Base-by-base conservation (phyloP, 2,329 filamentous ascomycete genomes). In the Didymella segeticola region DNA sequence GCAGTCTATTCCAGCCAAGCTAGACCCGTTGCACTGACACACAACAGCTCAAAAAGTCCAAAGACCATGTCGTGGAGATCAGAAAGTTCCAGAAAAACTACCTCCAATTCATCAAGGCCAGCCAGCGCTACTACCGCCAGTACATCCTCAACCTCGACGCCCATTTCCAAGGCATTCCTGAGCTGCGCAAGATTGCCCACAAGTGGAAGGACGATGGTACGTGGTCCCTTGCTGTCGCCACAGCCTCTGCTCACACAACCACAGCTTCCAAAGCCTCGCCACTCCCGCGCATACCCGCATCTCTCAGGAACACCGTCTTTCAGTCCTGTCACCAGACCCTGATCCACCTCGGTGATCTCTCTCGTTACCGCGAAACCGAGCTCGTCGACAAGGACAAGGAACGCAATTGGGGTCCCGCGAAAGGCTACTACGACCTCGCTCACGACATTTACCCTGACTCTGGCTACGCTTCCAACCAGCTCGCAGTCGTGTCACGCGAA, bases 331-430 rank as follows among this genome's bases (percentile, higher is more conserved):
- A 96, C 76, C 85, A 87, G 50, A 91, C 90, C 4, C 81, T 98
- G 49, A 88, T 97, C 55, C 91, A 89, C 61, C 84, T 98, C 9
- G 95, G 95, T 27, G 95, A 99, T 72, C 82, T 99, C 41, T 90
- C 90, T 43, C 87, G 95, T 58, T 99, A 97, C 75, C 88, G 93
- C 56, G 85, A 86, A 63, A 82, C 81, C 47, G 89, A 93, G 69
- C 80, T 90, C 53, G 86, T 88, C 54, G 69, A 72, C 43, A 91
- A 89, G 71, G 70, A 74, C 47, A 92, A 89, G 72, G 84, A 86
- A 59, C 86, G 87, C 47, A 89, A 89, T 64, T 96, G 90, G 80
- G 89, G 89, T 22, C 86, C 86, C 12, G 91, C 93, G 12, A 82
- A 93, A 67, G 87, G 89, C 10, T 96, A 93, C 75, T 98, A 99